Evolutionary conservation across 257 asterid genomes (phyloP), one percentile per base, ranked within the genome.

Genomic region (Dorcoceras hygrometricum): DNA sequence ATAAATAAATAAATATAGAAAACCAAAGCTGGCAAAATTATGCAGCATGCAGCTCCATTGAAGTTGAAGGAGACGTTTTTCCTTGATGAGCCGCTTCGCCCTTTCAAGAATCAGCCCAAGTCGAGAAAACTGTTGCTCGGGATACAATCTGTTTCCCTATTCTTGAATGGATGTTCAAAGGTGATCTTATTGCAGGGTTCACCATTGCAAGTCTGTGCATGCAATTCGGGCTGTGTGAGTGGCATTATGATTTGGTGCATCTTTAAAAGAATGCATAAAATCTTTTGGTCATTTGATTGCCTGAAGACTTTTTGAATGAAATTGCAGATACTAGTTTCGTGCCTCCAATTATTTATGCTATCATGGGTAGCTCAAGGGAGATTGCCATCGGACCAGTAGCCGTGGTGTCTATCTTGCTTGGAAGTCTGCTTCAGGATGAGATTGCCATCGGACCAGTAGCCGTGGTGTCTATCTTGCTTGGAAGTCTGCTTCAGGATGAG

Each of bases 401-500:
- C n/a, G n/a, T n/a, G n/a, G n/a, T n/a, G n/a, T n/a, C n/a, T n/a
- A n/a, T n/a, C n/a, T n/a, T n/a, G n/a, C n/a, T n/a, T n/a, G n/a
- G n/a, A n/a, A n/a, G n/a, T n/a, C n/a, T n/a, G n/a, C n/a, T n/a
- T n/a, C n/a, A n/a, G n/a, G n/a, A n/a, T n/a, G n/a, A n/a, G n/a
- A n/a, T n/a, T n/a, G n/a, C n/a, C n/a, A 88, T 88, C 19, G 96
- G 96, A 36, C 96, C 96, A 0, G 96, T 88, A 65, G 94, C 96
- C 0, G 96, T 88, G 62, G 94, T 88, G 53, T 88, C 96, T 46
- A 94, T 88, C 31, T 71, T 88, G 81, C 94, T 88, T 0, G 96
- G 94, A 29, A 80, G 63, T 25, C 28, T 86, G 86, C 87, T 88
- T 70, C 89, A 69, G 65, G 26, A 71, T 0, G 94, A 81, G 72